Conservation (phyloP, 345 rosid species). For the Hypericum perforatum region DNA sequence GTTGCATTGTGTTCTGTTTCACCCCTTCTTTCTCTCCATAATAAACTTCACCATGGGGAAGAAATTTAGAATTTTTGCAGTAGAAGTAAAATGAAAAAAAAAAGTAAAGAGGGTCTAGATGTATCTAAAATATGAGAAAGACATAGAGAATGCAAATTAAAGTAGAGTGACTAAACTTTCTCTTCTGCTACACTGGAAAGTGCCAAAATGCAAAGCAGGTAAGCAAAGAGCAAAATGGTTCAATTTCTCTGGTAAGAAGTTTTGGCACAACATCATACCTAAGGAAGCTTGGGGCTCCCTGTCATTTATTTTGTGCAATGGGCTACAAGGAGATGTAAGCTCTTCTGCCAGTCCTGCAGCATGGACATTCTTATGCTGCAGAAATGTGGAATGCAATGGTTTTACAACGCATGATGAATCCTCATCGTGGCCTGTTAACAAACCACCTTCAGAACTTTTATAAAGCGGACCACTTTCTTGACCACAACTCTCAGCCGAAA, state of each 20-base stretch:
- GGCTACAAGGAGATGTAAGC: slow-evolving; percentile 11
- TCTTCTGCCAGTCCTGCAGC: slow-evolving; percentile 18
- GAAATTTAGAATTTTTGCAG: slow-evolving; percentile 32
- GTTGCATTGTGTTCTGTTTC: slow-evolving; percentile 11
- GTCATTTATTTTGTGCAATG: too few species aligned
- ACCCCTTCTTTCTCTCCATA: slow-evolving; percentile 17
- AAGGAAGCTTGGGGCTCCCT: too few species aligned
- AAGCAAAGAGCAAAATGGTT: too few species aligned
- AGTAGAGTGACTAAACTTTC: too few species aligned
- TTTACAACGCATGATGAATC: slow-evolving; percentile 14
- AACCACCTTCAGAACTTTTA: slow-evolving; percentile 13
- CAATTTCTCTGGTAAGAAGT: too few species aligned
- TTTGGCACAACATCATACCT: too few species aligned
- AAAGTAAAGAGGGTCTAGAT: slow-evolving; percentile 16
- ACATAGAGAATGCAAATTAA: too few species aligned
- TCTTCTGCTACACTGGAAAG: too few species aligned
- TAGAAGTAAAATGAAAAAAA: slow-evolving; percentile 13
- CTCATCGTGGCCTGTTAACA: slow-evolving; percentile 15
- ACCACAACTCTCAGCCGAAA: too few species aligned
- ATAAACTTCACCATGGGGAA: slow-evolving; percentile 30
- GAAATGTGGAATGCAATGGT: slow-evolving; percentile 8
- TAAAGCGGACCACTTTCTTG: too few species aligned
- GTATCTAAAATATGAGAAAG: too few species aligned
- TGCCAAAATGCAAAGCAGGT: too few species aligned
- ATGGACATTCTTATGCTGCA: slow-evolving; percentile 17